phyloP scores from a whole-genome alignment of 1,284 basidiomycete species.

The Takashimella koratensis region DNA sequence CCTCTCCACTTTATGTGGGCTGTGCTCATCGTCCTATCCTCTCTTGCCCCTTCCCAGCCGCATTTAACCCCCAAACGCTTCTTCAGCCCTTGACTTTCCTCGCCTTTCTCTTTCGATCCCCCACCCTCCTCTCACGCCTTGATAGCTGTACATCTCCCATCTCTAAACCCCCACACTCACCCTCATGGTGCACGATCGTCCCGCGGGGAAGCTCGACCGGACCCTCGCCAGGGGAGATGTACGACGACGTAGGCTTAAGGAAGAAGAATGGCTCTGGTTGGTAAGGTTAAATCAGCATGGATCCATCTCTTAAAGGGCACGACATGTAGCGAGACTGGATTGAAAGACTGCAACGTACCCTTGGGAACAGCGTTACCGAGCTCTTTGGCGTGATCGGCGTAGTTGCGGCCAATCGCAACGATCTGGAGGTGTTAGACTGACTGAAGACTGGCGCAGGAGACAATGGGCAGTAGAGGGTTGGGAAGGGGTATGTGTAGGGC shows the following conservation, averaged over 20 bases:
- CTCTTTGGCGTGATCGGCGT: slow-evolving; percentile 80
- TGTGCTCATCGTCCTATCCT: no score
- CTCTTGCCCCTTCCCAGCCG: no score
- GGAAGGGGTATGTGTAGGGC: no score
- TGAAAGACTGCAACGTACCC: slow-evolving; percentile 29
- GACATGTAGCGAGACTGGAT: background rate
- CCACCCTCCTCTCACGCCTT: no score
- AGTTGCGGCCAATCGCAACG: slow-evolving; percentile 72
- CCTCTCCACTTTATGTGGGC: no score
- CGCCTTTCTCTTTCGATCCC: no score
- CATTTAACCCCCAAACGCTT: no score
- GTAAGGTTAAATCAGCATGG: background rate
- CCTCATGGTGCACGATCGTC: slow-evolving; percentile 84
- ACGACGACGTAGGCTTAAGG: slow-evolving; percentile 91
- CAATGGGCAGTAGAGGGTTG: background rate
- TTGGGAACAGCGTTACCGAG: slow-evolving; percentile 84
- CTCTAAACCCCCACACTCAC: slow-evolving; percentile 56
- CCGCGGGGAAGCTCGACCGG: slow-evolving; percentile 83
- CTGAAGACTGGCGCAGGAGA: background rate
- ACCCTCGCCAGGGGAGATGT: slow-evolving; percentile 62
- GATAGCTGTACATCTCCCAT: no score
- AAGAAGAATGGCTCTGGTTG: slow-evolving; percentile 89
- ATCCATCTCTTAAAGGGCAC: background rate
- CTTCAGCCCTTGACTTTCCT: no score
- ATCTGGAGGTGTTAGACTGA: slow-evolving; percentile 50